Conservation (phyloP, 345 rosid genomes). For the Durio zibethinus region DNA sequence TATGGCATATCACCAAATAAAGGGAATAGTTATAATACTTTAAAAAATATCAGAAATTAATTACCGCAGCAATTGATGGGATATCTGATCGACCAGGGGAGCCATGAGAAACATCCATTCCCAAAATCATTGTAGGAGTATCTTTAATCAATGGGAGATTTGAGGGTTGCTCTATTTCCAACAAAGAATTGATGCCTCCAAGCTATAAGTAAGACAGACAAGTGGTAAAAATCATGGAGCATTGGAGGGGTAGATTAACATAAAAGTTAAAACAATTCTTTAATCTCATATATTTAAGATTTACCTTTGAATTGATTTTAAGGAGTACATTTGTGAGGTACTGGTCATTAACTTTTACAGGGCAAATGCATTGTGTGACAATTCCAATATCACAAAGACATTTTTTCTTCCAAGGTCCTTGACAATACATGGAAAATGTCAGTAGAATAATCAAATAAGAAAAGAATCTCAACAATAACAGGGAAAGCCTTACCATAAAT, state of each 20-base stretch:
- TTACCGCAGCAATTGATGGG: slow-evolving; percentile 86
- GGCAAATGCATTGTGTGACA: slow-evolving; percentile 79
- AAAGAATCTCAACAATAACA: slow-evolving; percentile 8
- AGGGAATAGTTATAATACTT: not conserved
- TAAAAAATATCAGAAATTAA: not conserved
- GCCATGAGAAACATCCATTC: slow-evolving; percentile 97
- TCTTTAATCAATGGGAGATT: slow-evolving; percentile 53
- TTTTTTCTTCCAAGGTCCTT: slow-evolving; percentile 90
- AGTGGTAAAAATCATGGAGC: not conserved
- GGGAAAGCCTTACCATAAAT: slow-evolving; percentile 57
- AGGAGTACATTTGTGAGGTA: slow-evolving; percentile 86
- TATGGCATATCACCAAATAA: not conserved
- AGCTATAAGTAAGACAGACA: slow-evolving; percentile 46
- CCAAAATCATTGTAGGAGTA: slow-evolving; percentile 84
- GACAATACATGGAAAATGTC: slow-evolving; percentile 19
- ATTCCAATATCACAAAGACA: slow-evolving; percentile 68
- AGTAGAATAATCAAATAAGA: not conserved
- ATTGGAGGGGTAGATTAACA: not conserved
- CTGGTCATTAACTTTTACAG: slow-evolving; percentile 64
- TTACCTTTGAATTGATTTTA: slow-evolving; percentile 87
- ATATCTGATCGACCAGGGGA: slow-evolving; percentile 71
- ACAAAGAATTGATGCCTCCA: slow-evolving; percentile 88
- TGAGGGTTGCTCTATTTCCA: slow-evolving; percentile 54
- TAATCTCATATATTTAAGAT: slow-evolving; percentile 13
- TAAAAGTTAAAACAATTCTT: not conserved